Evolutionary conservation across 2,329 filamentous ascomycete genomes (phyloP).

Genomic region (Dothistroma septosporum): DNA sequence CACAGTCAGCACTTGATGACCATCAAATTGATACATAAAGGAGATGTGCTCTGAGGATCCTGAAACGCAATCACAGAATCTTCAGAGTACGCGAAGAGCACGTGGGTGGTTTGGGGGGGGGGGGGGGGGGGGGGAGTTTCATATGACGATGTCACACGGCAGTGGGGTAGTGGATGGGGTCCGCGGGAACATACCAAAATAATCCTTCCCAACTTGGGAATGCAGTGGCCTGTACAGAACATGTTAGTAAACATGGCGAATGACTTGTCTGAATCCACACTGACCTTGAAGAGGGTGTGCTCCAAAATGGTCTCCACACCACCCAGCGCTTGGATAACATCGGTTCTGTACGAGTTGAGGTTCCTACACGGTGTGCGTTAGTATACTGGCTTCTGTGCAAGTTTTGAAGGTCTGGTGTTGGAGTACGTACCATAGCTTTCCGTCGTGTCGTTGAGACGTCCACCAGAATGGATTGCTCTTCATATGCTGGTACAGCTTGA

Average conservation of each 20-base stretch:
- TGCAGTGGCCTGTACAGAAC: slow-evolving; percentile 81
- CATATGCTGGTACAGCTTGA: slow-evolving; percentile 98
- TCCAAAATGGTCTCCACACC: slow-evolving; percentile 98
- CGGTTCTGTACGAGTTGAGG: slow-evolving; percentile 91
- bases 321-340: slow-evolving; percentile 92
- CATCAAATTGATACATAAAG: slow-evolving; percentile 38
- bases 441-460: slow-evolving; percentile 95
- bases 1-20: slow-evolving; percentile 24
- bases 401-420: slow-evolving; percentile 47
- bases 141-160: no score
- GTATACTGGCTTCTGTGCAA: neutral
- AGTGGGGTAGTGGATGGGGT: no score
- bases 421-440: slow-evolving; percentile 69
- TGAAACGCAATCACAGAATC: no score
- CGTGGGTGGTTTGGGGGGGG: no score
- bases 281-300: slow-evolving; percentile 74
- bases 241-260: slow-evolving; percentile 3
- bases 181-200: slow-evolving; percentile 59
- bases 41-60: no score
- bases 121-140: no score
- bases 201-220: slow-evolving; percentile 96
- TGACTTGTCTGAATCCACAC: slow-evolving; percentile 66
- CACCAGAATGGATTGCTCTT: slow-evolving; percentile 99
- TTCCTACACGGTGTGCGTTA: neutral
- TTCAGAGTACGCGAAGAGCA: no score